Evolutionary conservation across 805 yeast species (phyloP).

Genomic region (Candida chilensis): DNA sequence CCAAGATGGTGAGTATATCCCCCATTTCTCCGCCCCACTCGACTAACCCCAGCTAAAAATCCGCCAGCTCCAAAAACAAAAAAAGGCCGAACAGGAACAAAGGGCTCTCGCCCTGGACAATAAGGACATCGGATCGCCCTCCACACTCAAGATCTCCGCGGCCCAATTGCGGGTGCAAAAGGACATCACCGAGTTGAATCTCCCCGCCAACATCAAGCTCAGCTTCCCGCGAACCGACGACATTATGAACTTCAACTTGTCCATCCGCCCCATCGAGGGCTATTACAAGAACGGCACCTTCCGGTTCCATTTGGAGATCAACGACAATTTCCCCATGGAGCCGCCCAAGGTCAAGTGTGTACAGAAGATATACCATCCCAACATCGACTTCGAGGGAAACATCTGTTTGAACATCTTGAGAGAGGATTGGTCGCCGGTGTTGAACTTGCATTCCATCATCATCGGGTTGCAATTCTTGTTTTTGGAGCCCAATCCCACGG

Average conservation of each 20-base stretch:
- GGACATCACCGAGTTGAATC: slow-evolving; percentile 61
- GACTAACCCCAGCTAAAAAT: slow-evolving; percentile 10
- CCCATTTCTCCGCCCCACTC: background rate
- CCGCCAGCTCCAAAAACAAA: slow-evolving; percentile 13
- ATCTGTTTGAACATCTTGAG: slow-evolving; percentile 85
- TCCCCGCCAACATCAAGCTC: slow-evolving; percentile 48
- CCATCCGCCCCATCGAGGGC: slow-evolving; percentile 63
- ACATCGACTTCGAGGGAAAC: slow-evolving; percentile 84
- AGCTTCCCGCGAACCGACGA: slow-evolving; percentile 43
- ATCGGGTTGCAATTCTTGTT: slow-evolving; percentile 82
- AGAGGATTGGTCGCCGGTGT: slow-evolving; percentile 95
- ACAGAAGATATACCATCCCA: slow-evolving; percentile 83
- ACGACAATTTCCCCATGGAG: slow-evolving; percentile 78
- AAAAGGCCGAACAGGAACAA: slow-evolving; percentile 2
- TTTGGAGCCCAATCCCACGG: slow-evolving; percentile 84
- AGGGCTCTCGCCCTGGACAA: background rate
- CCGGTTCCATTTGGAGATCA: slow-evolving; percentile 54
- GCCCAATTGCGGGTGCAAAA: slow-evolving; percentile 74
- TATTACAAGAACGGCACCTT: slow-evolving; percentile 64
- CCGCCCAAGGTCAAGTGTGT: slow-evolving; percentile 79
- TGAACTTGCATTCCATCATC: slow-evolving; percentile 70
- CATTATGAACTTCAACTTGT: slow-evolving; percentile 52
- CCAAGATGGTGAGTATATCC: slow-evolving; percentile 2
- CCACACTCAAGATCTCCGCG: slow-evolving; percentile 17
- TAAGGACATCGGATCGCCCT: slow-evolving; percentile 1